Evolutionary conservation across 331 rosid species (phyloP), one percentile per base, ranked within the genome.

Genomic region (Stylosanthes scabra): DNA sequence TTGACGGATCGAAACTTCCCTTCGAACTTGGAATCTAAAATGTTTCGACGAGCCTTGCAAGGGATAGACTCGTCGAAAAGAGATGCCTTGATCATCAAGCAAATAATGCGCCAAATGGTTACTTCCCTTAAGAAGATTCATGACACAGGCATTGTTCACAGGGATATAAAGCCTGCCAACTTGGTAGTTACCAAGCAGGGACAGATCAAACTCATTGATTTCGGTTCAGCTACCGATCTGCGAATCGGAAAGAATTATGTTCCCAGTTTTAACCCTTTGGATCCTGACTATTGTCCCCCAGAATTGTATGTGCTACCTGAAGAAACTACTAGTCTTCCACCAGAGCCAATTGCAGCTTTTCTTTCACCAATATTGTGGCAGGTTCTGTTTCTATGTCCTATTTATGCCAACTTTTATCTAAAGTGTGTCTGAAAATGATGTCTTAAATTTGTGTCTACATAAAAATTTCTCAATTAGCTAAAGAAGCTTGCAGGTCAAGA

Each of bases 261-360:
- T 29, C 96, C 97, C 2, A 65, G 86, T 68, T 78, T 75, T 16
- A 71, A 85, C 72, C 80, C 90, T 70, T 87, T 94, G 51, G 97
- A 95, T 82, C 99, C 97, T 0, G 86, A 87, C 50, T 95, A 79
- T 74, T 91, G 97, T 45, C 99, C 99, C 59, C 97, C 97, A 8
- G 99, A 95, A 67, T 75, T 91, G 2, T 94, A 84, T 41, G 97
- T 91, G 31, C 88, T 95, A 71, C 99, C 95, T 4, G 91, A 91
- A 83, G 96, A 94, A 85, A 94, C 99, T 55, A 93, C 99, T 7
- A 88, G 83, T 71, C 97, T 97, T 71, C 97, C 99, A 67, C 92
- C 93, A 0, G 96, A 84, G 50, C 97, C 99, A 42, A 82, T 94
- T 75, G 99, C 99, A 9, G 97, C 97, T 42, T 66, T 90, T 9